These are phyloP conservation scores for Globisporangium acanthophoron DNA, from an alignment of 352 stramenopile genomes.

Conservation along the genomic window DNA sequence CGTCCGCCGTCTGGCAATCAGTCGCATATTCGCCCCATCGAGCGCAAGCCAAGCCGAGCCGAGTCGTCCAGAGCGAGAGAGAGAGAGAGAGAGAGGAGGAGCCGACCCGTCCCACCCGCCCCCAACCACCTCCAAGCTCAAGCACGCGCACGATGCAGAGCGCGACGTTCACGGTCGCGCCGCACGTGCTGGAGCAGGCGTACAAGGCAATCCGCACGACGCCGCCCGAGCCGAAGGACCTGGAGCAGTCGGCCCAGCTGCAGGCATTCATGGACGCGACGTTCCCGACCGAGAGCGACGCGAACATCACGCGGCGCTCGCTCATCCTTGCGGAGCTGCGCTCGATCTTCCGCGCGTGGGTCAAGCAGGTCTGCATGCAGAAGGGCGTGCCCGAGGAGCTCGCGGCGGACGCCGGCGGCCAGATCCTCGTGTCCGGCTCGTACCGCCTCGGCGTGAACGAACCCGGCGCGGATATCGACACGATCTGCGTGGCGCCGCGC, in stretches of 20 bases:
- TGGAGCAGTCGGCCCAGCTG: conserved; percentile 81
- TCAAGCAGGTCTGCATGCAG: conserved; percentile 77
- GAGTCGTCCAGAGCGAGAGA: too few species aligned
- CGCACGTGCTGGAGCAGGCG: conserved; percentile 79
- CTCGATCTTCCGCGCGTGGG: conserved; percentile 81
- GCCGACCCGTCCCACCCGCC: too few species aligned
- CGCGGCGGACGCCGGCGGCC: conserved; percentile 74
- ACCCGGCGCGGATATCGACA: conserved; percentile 96
- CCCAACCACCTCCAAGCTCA: not conserved
- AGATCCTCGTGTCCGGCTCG: conserved; percentile 88
- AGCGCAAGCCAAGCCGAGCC: not conserved
- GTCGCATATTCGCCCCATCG: not conserved
- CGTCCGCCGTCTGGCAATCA: not conserved
- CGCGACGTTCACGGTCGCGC: conserved; percentile 57
- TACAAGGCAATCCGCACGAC: conserved; percentile 88
- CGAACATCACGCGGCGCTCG: conserved; percentile 82
- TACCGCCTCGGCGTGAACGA: conserved; percentile 97
- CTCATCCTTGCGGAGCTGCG: conserved; percentile 82
- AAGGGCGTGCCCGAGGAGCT: conserved; percentile 86
- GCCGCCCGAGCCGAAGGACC: conserved; percentile 72
- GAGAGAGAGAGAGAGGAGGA: too few species aligned
- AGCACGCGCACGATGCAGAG: conserved; percentile 37
- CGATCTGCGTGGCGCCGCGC: conserved; percentile 95
- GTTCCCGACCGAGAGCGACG: conserved; percentile 69
- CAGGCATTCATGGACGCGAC: conserved; percentile 75